These are phyloP conservation scores for Babjeviella inositovora DNA, from an alignment of 805 yeast species.

Conservation along the genomic window DNA sequence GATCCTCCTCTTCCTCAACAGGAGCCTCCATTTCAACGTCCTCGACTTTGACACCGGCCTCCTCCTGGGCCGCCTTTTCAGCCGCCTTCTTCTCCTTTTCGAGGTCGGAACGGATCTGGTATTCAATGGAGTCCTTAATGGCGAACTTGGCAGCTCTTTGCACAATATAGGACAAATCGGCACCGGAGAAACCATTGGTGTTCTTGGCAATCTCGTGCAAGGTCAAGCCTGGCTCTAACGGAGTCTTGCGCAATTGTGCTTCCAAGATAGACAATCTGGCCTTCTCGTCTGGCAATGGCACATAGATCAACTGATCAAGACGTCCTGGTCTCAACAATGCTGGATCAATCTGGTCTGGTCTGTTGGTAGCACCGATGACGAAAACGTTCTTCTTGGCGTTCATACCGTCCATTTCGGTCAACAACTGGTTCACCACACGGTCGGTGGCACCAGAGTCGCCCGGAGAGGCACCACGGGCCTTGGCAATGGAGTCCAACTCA, in stretches of 20 bases:
- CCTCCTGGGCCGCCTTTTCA: slow-evolving; percentile 20
- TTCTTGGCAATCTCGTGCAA: slow-evolving; percentile 78
- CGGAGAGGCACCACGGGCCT: slow-evolving; percentile 81
- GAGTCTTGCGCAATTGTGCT: slow-evolving; percentile 97
- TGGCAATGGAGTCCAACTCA: slow-evolving; percentile 95
- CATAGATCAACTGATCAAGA: slow-evolving; percentile 95
- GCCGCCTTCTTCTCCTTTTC: slow-evolving; percentile 20
- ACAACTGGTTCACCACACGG: slow-evolving; percentile 88
- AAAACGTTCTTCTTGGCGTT: slow-evolving; percentile 97
- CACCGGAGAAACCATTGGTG: slow-evolving; percentile 98
- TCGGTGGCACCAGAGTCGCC: slow-evolving; percentile 96
- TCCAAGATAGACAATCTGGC: slow-evolving; percentile 86
- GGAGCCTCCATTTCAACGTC: slow-evolving; percentile 22
- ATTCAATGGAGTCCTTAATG: slow-evolving; percentile 94
- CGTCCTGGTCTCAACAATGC: slow-evolving; percentile 98
- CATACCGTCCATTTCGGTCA: slow-evolving; percentile 99
- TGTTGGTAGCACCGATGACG: slow-evolving; percentile 97
- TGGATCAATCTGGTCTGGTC: slow-evolving; percentile 99
- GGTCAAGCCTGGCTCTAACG: slow-evolving; percentile 93
- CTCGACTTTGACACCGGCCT: slow-evolving; percentile 16
- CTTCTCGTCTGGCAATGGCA: slow-evolving; percentile 92
- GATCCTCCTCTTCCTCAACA: slow-evolving; percentile 70
- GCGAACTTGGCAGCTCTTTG: slow-evolving; percentile 99
- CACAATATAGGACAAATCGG: slow-evolving; percentile 91
- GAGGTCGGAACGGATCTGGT: too few relatives aligned